Conservation (phyloP, 139 green algal genomes). For the Chara braunii region DNA sequence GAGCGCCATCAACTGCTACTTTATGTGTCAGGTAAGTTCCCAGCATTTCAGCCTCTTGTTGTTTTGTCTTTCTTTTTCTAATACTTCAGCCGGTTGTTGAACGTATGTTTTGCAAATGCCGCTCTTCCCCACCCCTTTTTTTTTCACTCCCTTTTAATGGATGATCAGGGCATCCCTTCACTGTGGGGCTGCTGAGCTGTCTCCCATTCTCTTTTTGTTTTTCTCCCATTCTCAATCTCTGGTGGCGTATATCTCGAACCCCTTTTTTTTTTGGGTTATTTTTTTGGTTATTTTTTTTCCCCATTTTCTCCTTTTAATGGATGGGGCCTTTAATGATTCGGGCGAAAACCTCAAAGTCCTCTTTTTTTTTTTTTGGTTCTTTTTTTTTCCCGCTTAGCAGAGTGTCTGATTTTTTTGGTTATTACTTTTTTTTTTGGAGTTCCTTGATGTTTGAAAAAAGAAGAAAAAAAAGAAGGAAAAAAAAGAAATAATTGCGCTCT, state of each 20-base stretch:
- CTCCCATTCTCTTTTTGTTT: background rate
- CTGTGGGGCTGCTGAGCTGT: background rate
- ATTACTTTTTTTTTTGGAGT: too few species aligned
- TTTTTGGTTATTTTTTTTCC: background rate
- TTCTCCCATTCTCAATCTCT: slow-evolving; percentile 1
- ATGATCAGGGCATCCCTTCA: background rate
- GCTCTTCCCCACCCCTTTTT: background rate
- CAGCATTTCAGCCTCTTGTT: background rate
- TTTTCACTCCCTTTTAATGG: slow-evolving; percentile 1
- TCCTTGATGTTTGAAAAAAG: too few species aligned
- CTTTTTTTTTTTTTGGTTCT: too few species aligned
- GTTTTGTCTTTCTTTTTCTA: slow-evolving; percentile 9
- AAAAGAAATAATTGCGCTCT: too few species aligned
- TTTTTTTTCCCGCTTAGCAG: too few species aligned
- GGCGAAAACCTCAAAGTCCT: too few species aligned
- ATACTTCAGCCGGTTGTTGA: too few species aligned
- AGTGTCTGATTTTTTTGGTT: too few species aligned
- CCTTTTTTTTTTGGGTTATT: background rate
- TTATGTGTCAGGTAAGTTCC: slow-evolving; percentile 75
- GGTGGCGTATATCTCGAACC: background rate
- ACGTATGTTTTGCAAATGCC: too few species aligned
- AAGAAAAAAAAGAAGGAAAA: too few species aligned
- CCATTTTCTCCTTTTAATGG: background rate
- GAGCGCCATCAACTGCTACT: slow-evolving; percentile 82
- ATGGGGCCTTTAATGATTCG: too few species aligned